Evolutionary conservation across 1,284 basidiomycete genomes (phyloP), one percentile per base, ranked within the genome.

Genomic region (Ustilago loliicola): DNA sequence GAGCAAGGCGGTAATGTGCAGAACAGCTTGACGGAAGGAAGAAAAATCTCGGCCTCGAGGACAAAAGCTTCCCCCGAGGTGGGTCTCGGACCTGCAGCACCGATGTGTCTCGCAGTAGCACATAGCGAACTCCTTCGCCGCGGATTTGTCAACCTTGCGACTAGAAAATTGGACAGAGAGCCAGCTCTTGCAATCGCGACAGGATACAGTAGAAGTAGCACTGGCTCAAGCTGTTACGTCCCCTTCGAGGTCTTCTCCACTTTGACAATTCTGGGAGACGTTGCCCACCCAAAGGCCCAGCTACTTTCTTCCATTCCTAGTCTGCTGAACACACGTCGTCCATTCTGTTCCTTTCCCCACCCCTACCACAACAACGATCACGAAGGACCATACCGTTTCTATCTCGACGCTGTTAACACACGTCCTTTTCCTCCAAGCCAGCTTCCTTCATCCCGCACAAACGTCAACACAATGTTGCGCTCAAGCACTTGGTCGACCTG

Each of bases 401-500:
- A 2, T 13, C 40, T 19, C n/a, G 45, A 47, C 45, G n/a, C 2
- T n/a, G 23, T 47, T n/a, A 47, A 47, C 45, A 47, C 45, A n/a
- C 7, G 45, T 15, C 13, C 9, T 38, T 15, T 11, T 38, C 36
- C 36, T 38, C 17, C 45, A 21, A 13, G 45, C 45, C 45, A 21
- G 36, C 30, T 42, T 9, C 21, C 25, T 34, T 19, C 30, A 7
- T 42, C 27, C 36, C 36, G n/a, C 11, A 42, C n/a, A 8, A 19
- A 10, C 6, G 3, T 5, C 17, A 9, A 19, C 51, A 56, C 27
- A n/a, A 66, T 66, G 65, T 23, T 51, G 25, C 45, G 34, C 36
- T 50, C 65, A 55, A 56, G 47, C 32, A 50, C 52, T 47, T 51
- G 42, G 50, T 56, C 65, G n/a, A 45, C 32, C 53, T 56, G 47